Base-by-base conservation (phyloP, 2,329 filamentous ascomycete species). In the Claviceps sp. region DNA sequence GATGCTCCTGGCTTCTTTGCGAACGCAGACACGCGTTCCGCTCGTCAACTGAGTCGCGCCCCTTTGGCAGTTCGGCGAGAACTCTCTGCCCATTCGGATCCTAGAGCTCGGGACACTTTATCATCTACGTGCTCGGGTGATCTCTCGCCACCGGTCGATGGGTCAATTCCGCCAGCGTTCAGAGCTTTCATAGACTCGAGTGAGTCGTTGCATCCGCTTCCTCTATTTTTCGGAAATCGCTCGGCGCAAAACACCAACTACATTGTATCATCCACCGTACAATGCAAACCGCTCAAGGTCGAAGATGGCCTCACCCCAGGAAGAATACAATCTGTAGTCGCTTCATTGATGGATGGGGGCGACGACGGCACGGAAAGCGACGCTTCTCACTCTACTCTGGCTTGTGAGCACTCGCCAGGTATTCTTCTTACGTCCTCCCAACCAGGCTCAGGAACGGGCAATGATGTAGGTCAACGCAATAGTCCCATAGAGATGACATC, bases 301-400 rank as follows among this genome's bases (percentile, higher is more conserved):
- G 48, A 50, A 22, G 47, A 47, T 14, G 47, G 18, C 5, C 36
- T 50, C 6, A 36, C 16, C 13, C 26, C 43, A 1, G 43, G 37
- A 7, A 46, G 48, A n/a, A 50, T 53, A 16, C 47, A 47, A 20
- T 50, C 52, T 18, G 38, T 50, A 20, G 9, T 43, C 6, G 52
- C 37, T 26, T 53, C 52, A 4, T 26, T 47, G 5, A 18, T 38
- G 11, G 43, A 48, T 9, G 26, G 18, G 11, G 43, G 45, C 14
- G 26, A 24, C 18, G 37, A 20, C 14, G 43, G 38, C 18, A 18
- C 20, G 14, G 13, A 9, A 9, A 44, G 16, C 5, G 51, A 36
- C 30, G 18, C 34, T 16, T 50, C 40, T 16, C 18, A 8, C 42
- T 14, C 26, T 36, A 26, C 7, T 26, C 13, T 38, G 6, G 18